Base-by-base conservation (phyloP, 352 stramenopile species). In the Pilasporangium apinafurcum region DNA sequence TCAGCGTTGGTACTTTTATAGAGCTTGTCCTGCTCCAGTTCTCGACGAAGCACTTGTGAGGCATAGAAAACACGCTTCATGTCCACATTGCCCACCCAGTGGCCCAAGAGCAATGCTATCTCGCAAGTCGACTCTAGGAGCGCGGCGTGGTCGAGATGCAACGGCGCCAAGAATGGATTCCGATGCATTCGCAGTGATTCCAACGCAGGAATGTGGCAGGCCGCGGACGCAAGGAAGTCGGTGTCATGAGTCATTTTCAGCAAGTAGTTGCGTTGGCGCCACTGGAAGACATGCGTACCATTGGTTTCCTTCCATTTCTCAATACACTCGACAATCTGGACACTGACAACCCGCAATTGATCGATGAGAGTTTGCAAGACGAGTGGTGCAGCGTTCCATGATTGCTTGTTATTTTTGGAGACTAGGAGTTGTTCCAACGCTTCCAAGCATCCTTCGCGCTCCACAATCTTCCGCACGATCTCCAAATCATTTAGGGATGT, bases 361-460 rank as follows among this genome's bases (percentile, higher is more conserved):
- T 81, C 62, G 7, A 88, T 48, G 4, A 89, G 50, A 43, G 76
- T 86, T 30, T 76, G 56, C 6, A 89, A 37, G 22, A 92, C 71
- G 37, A 83, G 67, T 5, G 70, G 76, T 0, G 76, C 66, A 20
- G 68, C 10, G 24, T 10, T 34, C 17, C 12, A 1, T 43, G 17
- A 5, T 26, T 34, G 8, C 17, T 36, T 30, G 16, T 38, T 32
- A 3, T 28, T 32, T 13, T 20, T 30, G 12, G 37, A 34, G 25
- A 31, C 55, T n/a, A 85, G 46, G 9, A 88, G 42, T 44, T 88
- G 75, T 27, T 79, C 42, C 12, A 92, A 49, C 3, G 80, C 72
- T 49, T 92, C 80, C 30, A 92, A 39, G 37, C 80, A 92, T 12
- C 77, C 77, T 39, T 92, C 80, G 3, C 80, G 74, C 59, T 92